phyloP scores from a whole-genome alignment of 495 filamentous ascomycete species.

The Oidiodendron maius region DNA sequence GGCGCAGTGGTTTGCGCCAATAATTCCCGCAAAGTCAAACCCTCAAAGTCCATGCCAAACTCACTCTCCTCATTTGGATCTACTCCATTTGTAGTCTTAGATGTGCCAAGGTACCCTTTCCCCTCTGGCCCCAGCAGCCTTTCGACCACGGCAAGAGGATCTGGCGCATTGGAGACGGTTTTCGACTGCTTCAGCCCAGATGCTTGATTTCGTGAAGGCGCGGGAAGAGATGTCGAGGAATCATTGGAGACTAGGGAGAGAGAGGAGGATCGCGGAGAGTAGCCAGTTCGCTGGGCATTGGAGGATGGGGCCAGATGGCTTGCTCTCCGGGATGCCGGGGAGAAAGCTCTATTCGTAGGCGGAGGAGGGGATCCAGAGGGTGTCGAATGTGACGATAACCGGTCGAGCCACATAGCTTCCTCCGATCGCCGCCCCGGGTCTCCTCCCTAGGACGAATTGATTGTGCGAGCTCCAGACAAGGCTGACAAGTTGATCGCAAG shows the following conservation, averaged over 20 bases:
- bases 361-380: slow-evolving; percentile 53
- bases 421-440: neutral
- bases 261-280: slow-evolving; percentile 53
- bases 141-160: slow-evolving; percentile 70
- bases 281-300: slow-evolving; percentile 50
- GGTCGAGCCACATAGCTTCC: slow-evolving; percentile 77
- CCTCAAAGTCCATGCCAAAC: slow-evolving; percentile 69
- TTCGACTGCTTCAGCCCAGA: slow-evolving; percentile 54
- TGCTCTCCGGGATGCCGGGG: slow-evolving; percentile 61
- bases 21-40: slow-evolving; percentile 69
- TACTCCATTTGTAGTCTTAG: slow-evolving; percentile 2
- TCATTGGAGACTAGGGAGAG: slow-evolving; percentile 63
- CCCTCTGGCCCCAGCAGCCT: slow-evolving; percentile 54
- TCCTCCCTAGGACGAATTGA: neutral
- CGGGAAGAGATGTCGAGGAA: slow-evolving; percentile 67
- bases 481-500: no score
- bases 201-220: slow-evolving; percentile 54
- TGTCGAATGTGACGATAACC: slow-evolving; percentile 68
- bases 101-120: slow-evolving; percentile 15
- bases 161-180: slow-evolving; percentile 48
- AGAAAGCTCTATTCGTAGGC: slow-evolving; percentile 57
- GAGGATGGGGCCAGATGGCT: slow-evolving; percentile 49
- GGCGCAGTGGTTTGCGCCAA: slow-evolving; percentile 31
- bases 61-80: slow-evolving; percentile 36
- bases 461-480: no score